phyloP scores from a whole-genome alignment of 768 basidiomycete species.

The Fomitopsis serialis region DNA sequence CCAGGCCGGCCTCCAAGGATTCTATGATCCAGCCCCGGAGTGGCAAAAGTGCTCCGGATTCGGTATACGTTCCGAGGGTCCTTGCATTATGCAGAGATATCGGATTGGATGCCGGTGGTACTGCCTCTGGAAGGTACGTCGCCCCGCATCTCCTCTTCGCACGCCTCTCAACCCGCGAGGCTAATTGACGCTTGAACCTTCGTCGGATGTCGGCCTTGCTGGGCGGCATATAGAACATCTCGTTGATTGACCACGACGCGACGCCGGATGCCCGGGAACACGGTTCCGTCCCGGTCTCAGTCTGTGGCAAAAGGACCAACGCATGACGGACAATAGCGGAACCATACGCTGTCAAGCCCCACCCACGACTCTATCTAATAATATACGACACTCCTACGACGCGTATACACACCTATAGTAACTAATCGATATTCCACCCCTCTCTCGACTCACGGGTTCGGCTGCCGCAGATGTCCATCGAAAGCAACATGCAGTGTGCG shows the following conservation, averaged over 20 bases:
- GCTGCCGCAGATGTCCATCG: neutral
- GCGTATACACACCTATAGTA: neutral
- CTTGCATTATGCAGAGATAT: slow-evolving; percentile 72
- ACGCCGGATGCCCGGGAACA: neutral
- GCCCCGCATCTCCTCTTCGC: neutral
- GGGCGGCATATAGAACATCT: neutral
- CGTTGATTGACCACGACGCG: slow-evolving; percentile 1
- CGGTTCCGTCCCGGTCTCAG: neutral
- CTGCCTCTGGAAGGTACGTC: slow-evolving; percentile 69
- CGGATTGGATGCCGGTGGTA: slow-evolving; percentile 63
- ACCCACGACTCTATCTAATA: neutral
- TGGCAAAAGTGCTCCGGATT: slow-evolving; percentile 62
- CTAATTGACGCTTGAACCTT: neutral
- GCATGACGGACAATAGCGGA: neutral
- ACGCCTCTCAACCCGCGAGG: neutral
- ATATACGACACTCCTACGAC: neutral
- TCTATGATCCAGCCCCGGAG: slow-evolving; percentile 82
- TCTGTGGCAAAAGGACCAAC: neutral
- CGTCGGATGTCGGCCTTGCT: neutral
- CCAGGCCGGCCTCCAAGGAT: slow-evolving; percentile 73
- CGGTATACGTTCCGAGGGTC: slow-evolving; percentile 74
- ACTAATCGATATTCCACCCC: neutral
- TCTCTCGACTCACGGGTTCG: neutral
- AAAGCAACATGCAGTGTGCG: no score
- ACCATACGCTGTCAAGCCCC: neutral